Conservation (phyloP, 768 basidiomycete genomes). For the Tylopilus rubrobrunneus region DNA sequence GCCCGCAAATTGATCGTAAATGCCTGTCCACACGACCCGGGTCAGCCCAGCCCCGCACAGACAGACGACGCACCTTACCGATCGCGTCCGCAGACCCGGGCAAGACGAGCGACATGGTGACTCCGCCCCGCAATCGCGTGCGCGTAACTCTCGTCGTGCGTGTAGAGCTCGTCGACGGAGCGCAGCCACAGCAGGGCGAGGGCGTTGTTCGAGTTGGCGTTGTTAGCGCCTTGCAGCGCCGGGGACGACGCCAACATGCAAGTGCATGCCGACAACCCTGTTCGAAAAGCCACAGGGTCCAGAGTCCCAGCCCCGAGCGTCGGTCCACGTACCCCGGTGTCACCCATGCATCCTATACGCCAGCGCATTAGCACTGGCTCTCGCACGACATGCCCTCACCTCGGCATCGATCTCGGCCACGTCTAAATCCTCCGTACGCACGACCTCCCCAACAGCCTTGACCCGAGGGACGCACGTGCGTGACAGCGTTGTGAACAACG, state of each 20-base stretch:
- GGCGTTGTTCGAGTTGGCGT: constrained; percentile 50
- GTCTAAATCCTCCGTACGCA: background rate
- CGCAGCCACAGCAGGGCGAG: constrained; percentile 57
- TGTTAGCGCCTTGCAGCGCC: constrained; percentile 39
- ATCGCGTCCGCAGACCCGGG: constrained; percentile 67
- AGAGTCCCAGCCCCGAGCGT: background rate
- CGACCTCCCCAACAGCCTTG: constrained; percentile 43
- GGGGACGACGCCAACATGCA: constrained; percentile 51
- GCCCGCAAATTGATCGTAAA: constrained; percentile 70
- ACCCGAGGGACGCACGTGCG: too few species aligned
- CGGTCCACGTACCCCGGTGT: constrained; percentile 40
- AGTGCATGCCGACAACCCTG: constrained; percentile 52
- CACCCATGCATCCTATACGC: constrained; percentile 56
- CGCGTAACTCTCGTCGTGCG: constrained; percentile 61
- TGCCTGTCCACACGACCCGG: constrained; percentile 39
- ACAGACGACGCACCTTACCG: constrained; percentile 32
- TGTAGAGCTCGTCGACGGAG: constrained; percentile 70
- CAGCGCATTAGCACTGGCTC: background rate
- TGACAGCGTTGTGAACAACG: too few species aligned
- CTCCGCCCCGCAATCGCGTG: constrained; percentile 62
- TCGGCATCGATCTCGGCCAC: constrained; percentile 43
- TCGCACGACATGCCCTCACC: constrained; percentile 11
- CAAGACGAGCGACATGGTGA: constrained; percentile 72
- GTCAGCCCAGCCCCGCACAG: background rate
- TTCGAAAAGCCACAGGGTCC: background rate